Evolutionary conservation across 768 basidiomycete species (phyloP), one percentile per base, ranked within the genome.

Genomic region (Leccinellum albellum): DNA sequence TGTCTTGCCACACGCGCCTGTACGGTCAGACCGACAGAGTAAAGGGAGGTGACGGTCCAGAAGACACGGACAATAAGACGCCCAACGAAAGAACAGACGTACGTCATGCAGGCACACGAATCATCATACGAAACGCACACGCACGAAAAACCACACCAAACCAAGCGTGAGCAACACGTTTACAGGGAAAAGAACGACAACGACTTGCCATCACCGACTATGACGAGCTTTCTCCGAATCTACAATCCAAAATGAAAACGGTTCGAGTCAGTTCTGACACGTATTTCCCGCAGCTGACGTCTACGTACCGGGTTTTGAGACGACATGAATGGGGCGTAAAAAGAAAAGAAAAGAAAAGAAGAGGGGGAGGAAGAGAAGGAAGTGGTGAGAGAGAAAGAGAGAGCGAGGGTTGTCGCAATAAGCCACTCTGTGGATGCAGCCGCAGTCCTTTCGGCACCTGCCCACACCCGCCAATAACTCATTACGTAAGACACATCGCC

Each of bases 1-100:
- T 20, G 94, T 94, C 81, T 99, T 99, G 67, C 97, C 96, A 67
- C 94, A 97, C 60, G 96, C 96, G 78, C 90, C 89, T 91, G 13
- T 10, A 2, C 40, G 35, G 8, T 37, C n/a, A 37, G 35, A 37
- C 17, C 8, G 17, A 37, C 35, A 37, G 17, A 37, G 17, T n/a
- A 37, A 17, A n/a, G 17, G 17, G 35, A 8, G 13, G 15, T 5
- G 17, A 35, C 35, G 35, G 15, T 10, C 17, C 35, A 37, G 17
- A n/a, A 9, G 9, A 37, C 35, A n/a, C 35, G 17, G 35, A 37
- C 17, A 37, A 35, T 35, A 15, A 17, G 12, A 31, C 1, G 15
- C 12, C 31, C 31, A 12, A 37, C 35, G 35, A 37, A n/a, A 37
- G 35, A 52, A 20, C 35, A 31, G 20, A 45, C 26, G 28, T 44